phyloP scores from a whole-genome alignment of 176 grass and related monocot species.

The Urochloa ruziziensis region DNA sequence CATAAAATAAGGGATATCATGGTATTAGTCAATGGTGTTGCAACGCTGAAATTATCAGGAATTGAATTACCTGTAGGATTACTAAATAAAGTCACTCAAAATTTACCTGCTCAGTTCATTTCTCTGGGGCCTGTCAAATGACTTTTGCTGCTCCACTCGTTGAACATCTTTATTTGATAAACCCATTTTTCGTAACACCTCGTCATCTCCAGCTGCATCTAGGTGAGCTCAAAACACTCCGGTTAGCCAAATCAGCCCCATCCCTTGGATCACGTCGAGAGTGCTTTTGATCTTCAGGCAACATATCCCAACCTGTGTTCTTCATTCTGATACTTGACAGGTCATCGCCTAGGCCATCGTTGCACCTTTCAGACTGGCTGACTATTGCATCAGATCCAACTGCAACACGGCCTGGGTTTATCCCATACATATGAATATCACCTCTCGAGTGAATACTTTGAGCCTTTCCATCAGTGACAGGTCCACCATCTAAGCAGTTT shows the following conservation, averaged over 20 bases:
- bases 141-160: constrained; percentile 32
- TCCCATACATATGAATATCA: constrained; percentile 21
- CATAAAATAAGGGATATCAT: not conserved
- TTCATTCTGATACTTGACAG: constrained; percentile 45
- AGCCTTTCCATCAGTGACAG: constrained; percentile 18
- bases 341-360: constrained; percentile 40
- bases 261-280: constrained; percentile 37
- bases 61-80: constrained; percentile 11
- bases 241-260: constrained; percentile 29
- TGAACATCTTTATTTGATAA: constrained; percentile 47
- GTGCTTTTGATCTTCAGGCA: constrained; percentile 48
- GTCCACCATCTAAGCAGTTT: constrained; percentile 38
- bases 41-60: constrained; percentile 6
- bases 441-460: constrained; percentile 20
- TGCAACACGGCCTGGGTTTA: constrained; percentile 14
- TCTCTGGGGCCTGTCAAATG: constrained; percentile 46
- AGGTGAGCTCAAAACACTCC: constrained; percentile 31
- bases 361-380: constrained; percentile 19
- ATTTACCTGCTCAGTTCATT: constrained; percentile 70
- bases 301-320: constrained; percentile 71
- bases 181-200: constrained; percentile 21
- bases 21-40: constrained; percentile 2
- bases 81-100: constrained; percentile 15
- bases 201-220: constrained; percentile 26
- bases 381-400: constrained; percentile 27